Conservation (phyloP, 2,329 filamentous ascomycete species). For the Fusarium keratoplasticum region DNA sequence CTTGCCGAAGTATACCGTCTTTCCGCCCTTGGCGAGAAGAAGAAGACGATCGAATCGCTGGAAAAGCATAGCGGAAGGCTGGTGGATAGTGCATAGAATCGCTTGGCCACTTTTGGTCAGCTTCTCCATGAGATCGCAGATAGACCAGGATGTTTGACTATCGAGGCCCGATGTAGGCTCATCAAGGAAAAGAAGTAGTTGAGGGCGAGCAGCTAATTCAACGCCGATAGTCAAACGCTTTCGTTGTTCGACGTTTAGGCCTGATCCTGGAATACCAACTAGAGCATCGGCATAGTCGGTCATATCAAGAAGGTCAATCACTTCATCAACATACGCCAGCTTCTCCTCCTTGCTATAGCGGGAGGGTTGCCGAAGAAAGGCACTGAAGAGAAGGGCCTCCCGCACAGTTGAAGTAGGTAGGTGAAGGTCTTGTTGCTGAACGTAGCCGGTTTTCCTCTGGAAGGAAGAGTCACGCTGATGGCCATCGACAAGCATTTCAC, state of each 20-base stretch:
- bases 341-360: slow-evolving; percentile 56
- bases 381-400: slow-evolving; percentile 53
- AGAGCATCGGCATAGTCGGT: slow-evolving; percentile 64
- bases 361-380: slow-evolving; percentile 59
- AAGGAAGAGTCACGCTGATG: not conserved
- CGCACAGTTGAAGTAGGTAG: slow-evolving; percentile 48
- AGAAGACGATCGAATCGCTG: slow-evolving; percentile 61
- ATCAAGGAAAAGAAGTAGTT: slow-evolving; percentile 62
- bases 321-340: slow-evolving; percentile 61
- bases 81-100: slow-evolving; percentile 62
- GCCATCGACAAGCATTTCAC: not conserved
- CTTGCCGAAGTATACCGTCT: slow-evolving; percentile 74
- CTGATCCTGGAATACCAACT: slow-evolving; percentile 56
- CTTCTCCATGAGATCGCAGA: slow-evolving; percentile 75
- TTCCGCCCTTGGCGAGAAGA: slow-evolving; percentile 67
- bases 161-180: slow-evolving; percentile 63
- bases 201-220: slow-evolving; percentile 54
- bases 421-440: not conserved
- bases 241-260: slow-evolving; percentile 59
- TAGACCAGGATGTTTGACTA: slow-evolving; percentile 73
- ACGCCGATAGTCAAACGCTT: slow-evolving; percentile 62
- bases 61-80: slow-evolving; percentile 49
- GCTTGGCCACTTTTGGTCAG: slow-evolving; percentile 62
- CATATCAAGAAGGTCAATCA: slow-evolving; percentile 65
- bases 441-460: not conserved